Percentiles rank a stretch among this genome's conserved stretches.
Conservation (phyloP, 139 green algal genomes). For the Parachlorella kessleri region DNA sequence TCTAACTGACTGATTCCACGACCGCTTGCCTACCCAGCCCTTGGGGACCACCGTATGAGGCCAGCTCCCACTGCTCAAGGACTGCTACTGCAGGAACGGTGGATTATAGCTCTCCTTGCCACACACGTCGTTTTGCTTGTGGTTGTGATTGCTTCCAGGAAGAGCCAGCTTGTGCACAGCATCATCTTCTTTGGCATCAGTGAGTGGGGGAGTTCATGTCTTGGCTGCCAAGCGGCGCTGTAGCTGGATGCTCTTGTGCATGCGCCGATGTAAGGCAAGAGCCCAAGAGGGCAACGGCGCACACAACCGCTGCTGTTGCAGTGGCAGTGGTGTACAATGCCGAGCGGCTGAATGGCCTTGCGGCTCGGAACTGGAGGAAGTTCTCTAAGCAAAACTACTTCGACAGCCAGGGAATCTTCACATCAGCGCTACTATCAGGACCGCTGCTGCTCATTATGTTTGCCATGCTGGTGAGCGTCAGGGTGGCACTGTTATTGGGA, state of each 20-base stretch:
- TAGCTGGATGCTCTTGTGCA: too few species aligned
- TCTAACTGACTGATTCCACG: too few species aligned
- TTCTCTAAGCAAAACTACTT: conserved; percentile 66
- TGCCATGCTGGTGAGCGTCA: conserved; percentile 46
- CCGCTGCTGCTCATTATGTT: conserved; percentile 60
- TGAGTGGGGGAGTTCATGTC: too few species aligned
- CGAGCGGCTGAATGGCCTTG: conserved; percentile 48
- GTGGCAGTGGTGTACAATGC: conserved; percentile 47
- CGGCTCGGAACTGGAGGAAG: conserved; percentile 36
- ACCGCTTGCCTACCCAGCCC: too few species aligned
- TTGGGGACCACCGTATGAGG: too few species aligned
- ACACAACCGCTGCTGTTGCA: background rate
- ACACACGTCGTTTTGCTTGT: conserved; percentile 43
- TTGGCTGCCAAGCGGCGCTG: too few species aligned
- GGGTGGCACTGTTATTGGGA: too few species aligned
- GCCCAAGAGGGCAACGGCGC: too few species aligned
- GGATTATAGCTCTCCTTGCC: conserved; percentile 48
- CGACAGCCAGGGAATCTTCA: conserved; percentile 54
- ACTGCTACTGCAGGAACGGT: conserved; percentile 53
- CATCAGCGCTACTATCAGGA: conserved; percentile 48
- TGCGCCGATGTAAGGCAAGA: too few species aligned
- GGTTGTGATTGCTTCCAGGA: conserved; percentile 35
- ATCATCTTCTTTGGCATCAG: conserved; percentile 38
- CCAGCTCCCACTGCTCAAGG: too few species aligned
- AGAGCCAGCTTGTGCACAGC: conserved; percentile 19